phyloP scores from a whole-genome alignment of 768 basidiomycete species.

The Cystofilobasidium ferigula region DNA sequence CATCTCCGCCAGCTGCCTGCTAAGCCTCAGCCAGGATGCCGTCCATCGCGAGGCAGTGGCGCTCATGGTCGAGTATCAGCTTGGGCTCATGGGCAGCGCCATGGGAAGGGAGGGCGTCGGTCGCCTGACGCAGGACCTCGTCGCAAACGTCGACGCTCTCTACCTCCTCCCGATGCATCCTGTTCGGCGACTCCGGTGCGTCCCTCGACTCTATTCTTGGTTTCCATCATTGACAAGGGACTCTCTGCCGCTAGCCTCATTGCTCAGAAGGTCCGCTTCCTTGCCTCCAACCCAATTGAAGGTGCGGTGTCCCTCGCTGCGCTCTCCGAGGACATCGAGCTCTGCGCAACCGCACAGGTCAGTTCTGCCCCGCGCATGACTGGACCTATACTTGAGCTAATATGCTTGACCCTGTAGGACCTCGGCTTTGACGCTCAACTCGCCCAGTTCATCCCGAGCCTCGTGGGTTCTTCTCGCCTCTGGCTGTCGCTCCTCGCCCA shows the following conservation, averaged over 20 bases:
- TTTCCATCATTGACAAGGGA: conserved; percentile 2
- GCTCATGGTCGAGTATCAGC: conserved; percentile 32
- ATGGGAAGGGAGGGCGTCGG: conserved; percentile 40
- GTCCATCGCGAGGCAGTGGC: conserved; percentile 23
- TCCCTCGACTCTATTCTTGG: neutral
- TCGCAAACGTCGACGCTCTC: conserved; percentile 46
- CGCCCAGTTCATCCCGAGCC: conserved; percentile 40
- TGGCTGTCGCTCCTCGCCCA: conserved; percentile 65
- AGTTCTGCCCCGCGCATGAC: too few relatives aligned
- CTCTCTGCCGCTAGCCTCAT: neutral
- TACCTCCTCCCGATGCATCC: conserved; percentile 48
- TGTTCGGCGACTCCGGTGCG: conserved; percentile 44
- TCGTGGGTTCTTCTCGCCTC: conserved; percentile 47
- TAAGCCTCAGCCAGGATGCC: neutral
- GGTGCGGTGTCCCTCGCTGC: conserved; percentile 25
- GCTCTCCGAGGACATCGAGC: conserved; percentile 6
- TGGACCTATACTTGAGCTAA: too few relatives aligned
- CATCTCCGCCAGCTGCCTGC: conserved; percentile 7
- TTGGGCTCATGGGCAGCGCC: conserved; percentile 25
- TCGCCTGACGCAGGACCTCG: conserved; percentile 40
- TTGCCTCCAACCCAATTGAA: neutral
- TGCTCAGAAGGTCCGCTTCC: neutral
- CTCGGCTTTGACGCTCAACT: conserved; percentile 35
- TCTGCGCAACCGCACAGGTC: neutral
- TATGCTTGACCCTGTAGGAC: conserved; percentile 34